Percentiles rank a stretch among this genome's conserved stretches.
Conservation (phyloP, 2,329 filamentous ascomycete species). For the Calonectria pseudoturangicola region DNA sequence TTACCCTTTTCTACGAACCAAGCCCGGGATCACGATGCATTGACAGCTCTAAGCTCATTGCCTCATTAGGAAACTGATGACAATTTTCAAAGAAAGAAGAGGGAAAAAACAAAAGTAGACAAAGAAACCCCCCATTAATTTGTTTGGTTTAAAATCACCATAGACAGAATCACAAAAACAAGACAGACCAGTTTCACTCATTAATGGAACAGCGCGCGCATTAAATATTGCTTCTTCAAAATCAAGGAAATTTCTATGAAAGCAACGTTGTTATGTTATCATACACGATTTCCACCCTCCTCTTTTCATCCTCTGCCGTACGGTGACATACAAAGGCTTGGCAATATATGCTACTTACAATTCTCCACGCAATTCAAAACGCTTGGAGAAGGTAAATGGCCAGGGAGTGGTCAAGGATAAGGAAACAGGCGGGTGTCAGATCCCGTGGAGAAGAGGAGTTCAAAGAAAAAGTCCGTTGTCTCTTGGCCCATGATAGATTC, state of each 20-base stretch:
- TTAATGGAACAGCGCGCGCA: not conserved
- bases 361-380: conserved; percentile 9
- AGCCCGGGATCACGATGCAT: conserved; percentile 32
- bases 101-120: no score
- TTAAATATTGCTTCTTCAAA: conserved; percentile 1
- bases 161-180: not conserved
- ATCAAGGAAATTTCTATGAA: conserved; percentile 36
- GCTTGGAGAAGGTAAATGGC: conserved; percentile 18
- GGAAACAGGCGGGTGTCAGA: conserved; percentile 30
- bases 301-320: conserved; percentile 21
- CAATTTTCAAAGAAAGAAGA: not conserved
- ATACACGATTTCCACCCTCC: conserved; percentile 37
- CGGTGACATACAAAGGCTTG: conserved; percentile 30
- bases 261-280: conserved; percentile 36
- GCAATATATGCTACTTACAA: conserved; percentile 3
- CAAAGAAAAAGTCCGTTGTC: conserved; percentile 52
- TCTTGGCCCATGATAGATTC: conserved; percentile 55
- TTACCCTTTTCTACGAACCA: conserved; percentile 43
- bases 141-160: not conserved
- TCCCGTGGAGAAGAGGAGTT: conserved; percentile 30
- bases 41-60: conserved; percentile 35
- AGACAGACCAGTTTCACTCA: not conserved
- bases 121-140: no score
- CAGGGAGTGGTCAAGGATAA: conserved; percentile 1
- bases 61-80: conserved; percentile 40